Evolutionary conservation across 2,329 filamentous ascomycete species (phyloP), one percentile per base, ranked within the genome.

Genomic region (Periglandula ipomoeae): DNA sequence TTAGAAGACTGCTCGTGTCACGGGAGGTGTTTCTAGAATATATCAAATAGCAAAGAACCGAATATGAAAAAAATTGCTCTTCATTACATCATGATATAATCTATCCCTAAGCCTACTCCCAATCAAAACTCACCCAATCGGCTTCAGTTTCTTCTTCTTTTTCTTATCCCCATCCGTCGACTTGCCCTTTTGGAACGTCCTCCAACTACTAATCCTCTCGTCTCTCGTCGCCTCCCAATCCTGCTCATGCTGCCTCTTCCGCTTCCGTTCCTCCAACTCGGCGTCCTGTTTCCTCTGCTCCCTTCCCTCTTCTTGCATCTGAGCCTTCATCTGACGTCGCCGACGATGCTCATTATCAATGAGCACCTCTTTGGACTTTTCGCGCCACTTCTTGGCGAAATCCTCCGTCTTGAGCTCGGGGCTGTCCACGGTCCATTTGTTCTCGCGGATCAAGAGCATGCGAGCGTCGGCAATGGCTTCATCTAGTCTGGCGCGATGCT

Each of bases 381-480:
- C 82, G 57, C 87, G 82, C 93, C 93, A 98, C 63, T 86, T 82
- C 58, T 78, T 79, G 56, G 83, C 83, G 63, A 97, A 97, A 43
- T 87, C 82, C 13, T 85, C 81, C 30, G 88, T 89, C 68, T 89
- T 85, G 55, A 91, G 77, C 70, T 97, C 93, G 47, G 85, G 82
- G 56, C 84, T 88, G 70, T 98, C 89, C 45, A 87, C 81, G 0
- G 85, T 95, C 76, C 91, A 91, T 66, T 95, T 95, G 68, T 89
- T 84, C 66, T 97, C 90, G 56, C 93, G 86, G 62, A 98, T 93
- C 49, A 97, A 75, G 38, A 98, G 79, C 80, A 93, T 91, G 60
- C 93, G 89, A 44, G 93, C 93, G 67, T 98, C 93, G 34, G 91
- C 87, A 58, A 97, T 97, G 58, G 88, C 87, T 69, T 97, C 93